Conservation (phyloP, 495 filamentous ascomycete species). For the Venustampulla echinocandica region DNA sequence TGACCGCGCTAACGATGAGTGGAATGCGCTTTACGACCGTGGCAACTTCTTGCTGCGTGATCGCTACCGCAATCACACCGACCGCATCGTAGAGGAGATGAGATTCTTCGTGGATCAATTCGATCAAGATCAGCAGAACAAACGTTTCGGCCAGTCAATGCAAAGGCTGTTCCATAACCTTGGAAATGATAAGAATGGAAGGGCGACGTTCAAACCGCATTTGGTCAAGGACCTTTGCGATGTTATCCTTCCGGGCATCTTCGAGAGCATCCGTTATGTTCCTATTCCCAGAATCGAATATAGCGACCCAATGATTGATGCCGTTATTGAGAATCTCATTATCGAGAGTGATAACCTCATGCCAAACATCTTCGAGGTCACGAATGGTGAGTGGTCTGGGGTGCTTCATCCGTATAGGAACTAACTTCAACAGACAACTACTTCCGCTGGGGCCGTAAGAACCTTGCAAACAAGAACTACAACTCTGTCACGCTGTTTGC, state of each 20-base stretch:
- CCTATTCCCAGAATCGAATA: conserved; percentile 94
- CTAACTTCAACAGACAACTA: conserved; percentile 67
- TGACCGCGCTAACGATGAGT: conserved; percentile 70
- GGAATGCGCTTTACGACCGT: conserved; percentile 76
- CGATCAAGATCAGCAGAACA: conserved; percentile 78
- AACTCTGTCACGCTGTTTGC: conserved; percentile 78
- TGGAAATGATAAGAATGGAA: conserved; percentile 75
- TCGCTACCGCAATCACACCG: conserved; percentile 78
- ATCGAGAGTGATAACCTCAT: conserved; percentile 95
- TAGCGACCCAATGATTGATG: conserved; percentile 75
- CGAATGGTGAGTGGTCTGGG: conserved; percentile 22
- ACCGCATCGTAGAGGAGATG: conserved; percentile 80
- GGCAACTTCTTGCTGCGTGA: conserved; percentile 84
- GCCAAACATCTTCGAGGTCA: conserved; percentile 88
- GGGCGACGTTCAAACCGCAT: conserved; percentile 83
- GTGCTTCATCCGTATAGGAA: background rate
- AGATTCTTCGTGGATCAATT: conserved; percentile 88
- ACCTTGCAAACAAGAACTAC: conserved; percentile 64
- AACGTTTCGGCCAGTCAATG: conserved; percentile 61
- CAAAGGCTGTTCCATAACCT: conserved; percentile 84
- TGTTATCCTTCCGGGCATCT: conserved; percentile 74
- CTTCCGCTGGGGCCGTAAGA: conserved; percentile 90
- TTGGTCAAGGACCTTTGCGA: conserved; percentile 81
- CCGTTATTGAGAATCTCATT: conserved; percentile 85
- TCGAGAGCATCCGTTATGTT: conserved; percentile 85